phyloP scores from a whole-genome alignment of 2,329 filamentous ascomycete species.

The Fusarium xylarioides region DNA sequence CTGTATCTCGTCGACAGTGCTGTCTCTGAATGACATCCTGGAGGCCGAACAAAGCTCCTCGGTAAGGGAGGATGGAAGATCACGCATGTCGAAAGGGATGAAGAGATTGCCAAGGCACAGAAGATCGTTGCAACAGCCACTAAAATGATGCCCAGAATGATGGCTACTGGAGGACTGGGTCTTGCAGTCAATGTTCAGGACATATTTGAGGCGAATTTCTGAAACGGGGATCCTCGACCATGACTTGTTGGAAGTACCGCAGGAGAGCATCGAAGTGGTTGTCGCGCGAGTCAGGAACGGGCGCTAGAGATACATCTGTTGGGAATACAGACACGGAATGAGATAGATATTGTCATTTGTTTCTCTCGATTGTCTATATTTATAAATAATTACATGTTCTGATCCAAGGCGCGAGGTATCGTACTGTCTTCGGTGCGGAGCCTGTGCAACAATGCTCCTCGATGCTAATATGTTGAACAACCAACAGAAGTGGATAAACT shows the following conservation, averaged over 20 bases:
- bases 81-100: background rate
- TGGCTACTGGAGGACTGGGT: background rate
- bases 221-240: background rate
- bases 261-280: background rate
- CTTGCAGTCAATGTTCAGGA: background rate
- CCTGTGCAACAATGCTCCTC: background rate
- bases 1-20: background rate
- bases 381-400: fast-evolving
- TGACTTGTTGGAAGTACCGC: background rate
- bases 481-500: background rate
- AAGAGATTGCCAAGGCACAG: background rate
- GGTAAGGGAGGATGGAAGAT: background rate
- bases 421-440: background rate
- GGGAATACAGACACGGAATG: fast-evolving
- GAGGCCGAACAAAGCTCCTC: background rate
- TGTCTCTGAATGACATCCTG: background rate
- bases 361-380: background rate
- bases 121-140: background rate
- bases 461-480: background rate
- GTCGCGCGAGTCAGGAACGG: background rate
- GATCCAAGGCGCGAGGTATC: fast-evolving
- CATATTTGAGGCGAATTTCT: background rate
- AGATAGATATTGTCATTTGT: fast-evolving
- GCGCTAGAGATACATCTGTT: background rate
- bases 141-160: background rate